phyloP scores from a whole-genome alignment of 768 basidiomycete species.

The Lactifluus rugatus region DNA sequence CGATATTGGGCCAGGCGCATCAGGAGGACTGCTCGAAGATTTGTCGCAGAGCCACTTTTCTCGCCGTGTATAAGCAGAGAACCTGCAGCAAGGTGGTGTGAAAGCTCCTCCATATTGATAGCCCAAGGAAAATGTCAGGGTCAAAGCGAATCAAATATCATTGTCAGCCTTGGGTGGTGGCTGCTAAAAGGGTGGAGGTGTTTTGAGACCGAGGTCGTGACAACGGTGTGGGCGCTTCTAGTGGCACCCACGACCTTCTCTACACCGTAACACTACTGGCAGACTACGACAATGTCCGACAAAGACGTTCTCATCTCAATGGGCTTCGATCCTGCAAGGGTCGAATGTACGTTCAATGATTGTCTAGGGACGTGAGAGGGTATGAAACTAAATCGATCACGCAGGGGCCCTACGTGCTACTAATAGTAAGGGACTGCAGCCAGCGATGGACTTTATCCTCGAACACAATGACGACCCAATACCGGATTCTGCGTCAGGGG shows the following conservation, averaged over 20 bases:
- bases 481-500: constrained; percentile 41
- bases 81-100: constrained; percentile 8
- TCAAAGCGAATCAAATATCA: neutral
- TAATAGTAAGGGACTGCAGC: constrained; percentile 73
- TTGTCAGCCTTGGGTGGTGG: neutral
- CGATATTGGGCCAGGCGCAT: constrained; percentile 14
- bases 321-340: constrained; percentile 78
- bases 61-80: constrained; percentile 14
- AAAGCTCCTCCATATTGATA: constrained; percentile 12
- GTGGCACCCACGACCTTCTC: no score
- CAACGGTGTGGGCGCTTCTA: no score
- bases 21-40: constrained; percentile 14
- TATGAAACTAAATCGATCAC: neutral
- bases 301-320: constrained; percentile 69
- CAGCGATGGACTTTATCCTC: constrained; percentile 83
- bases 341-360: constrained; percentile 59
- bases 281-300: constrained; percentile 36
- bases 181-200: neutral
- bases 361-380: neutral
- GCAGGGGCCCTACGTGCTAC: constrained; percentile 88
- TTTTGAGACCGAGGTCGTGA: no score
- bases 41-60: neutral
- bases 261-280: neutral
- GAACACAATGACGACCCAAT: constrained; percentile 70
- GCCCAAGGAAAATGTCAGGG: neutral